Evolutionary conservation across 2,329 filamentous ascomycete species (phyloP).

Genomic region (Aureobasidium sp.): DNA sequence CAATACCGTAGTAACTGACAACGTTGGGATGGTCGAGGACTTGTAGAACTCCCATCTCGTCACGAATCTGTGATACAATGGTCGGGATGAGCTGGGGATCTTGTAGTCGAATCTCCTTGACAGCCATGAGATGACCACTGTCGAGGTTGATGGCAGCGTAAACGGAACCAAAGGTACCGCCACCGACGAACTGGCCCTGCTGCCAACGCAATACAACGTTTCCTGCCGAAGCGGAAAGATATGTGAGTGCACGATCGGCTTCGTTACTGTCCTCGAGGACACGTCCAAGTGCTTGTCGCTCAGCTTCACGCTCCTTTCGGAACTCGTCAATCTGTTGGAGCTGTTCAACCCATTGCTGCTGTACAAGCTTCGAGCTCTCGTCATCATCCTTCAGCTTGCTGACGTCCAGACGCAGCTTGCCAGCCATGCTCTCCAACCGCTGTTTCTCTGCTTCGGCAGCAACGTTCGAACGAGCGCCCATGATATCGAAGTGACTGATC

Average conservation of each 20-base stretch:
- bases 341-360: constrained; percentile 64
- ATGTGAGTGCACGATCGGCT: constrained; percentile 88
- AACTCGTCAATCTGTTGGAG: constrained; percentile 69
- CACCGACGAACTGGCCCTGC: constrained; percentile 95
- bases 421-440: constrained; percentile 69
- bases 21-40: constrained; percentile 96
- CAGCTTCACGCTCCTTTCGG: constrained; percentile 70
- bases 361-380: constrained; percentile 69
- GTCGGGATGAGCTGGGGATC: constrained; percentile 93
- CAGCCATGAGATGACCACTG: constrained; percentile 92
- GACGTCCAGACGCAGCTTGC: constrained; percentile 70
- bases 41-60: constrained; percentile 95
- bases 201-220: constrained; percentile 97
- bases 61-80: constrained; percentile 85
- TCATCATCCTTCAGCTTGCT: constrained; percentile 69
- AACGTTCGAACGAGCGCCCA: constrained; percentile 88
- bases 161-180: constrained; percentile 93
- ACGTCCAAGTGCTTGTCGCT: constrained; percentile 78
- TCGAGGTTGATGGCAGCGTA: constrained; percentile 97
- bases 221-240: constrained; percentile 85
- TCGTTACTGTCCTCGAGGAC: constrained; percentile 93
- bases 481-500: constrained; percentile 98
- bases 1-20: constrained; percentile 94
- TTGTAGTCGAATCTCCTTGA: constrained; percentile 95
- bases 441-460: constrained; percentile 92